Evolutionary conservation across 1,139 yeast species (phyloP).

Genomic region (Saccharomyces hybrid): DNA sequence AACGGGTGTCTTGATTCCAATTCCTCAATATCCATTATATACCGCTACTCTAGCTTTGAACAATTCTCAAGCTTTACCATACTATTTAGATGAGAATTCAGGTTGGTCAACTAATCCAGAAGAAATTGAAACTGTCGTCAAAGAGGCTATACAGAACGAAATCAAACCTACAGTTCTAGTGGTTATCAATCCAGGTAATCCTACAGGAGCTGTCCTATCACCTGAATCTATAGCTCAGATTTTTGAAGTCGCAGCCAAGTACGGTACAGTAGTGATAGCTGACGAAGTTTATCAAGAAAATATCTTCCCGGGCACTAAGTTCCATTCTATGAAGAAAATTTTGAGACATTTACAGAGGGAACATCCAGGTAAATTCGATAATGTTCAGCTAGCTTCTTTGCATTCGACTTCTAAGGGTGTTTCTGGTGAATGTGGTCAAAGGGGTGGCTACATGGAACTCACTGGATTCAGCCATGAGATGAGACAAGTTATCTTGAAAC

Average conservation of each 20-base stretch:
- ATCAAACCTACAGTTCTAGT: constrained; percentile 72
- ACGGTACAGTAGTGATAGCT: constrained; percentile 84
- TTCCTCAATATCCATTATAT: constrained; percentile 94
- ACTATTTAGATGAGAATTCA: constrained; percentile 68
- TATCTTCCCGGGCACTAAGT: constrained; percentile 53
- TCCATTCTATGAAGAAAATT: constrained; percentile 60
- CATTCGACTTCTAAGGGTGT: constrained; percentile 97
- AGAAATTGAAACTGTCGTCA: constrained; percentile 52
- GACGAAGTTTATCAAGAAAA: constrained; percentile 97
- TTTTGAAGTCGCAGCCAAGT: constrained; percentile 69
- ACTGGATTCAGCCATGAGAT: constrained; percentile 71
- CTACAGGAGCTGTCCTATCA: constrained; percentile 80
- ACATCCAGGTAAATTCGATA: constrained; percentile 48
- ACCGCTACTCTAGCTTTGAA: constrained; percentile 85
- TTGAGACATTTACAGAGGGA: constrained; percentile 51
- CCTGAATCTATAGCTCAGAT: constrained; percentile 61
- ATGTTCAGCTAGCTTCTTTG: constrained; percentile 83
- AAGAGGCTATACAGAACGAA: constrained; percentile 45
- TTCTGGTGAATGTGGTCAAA: constrained; percentile 97
- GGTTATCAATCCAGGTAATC: constrained; percentile 95
- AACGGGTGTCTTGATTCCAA: constrained; percentile 86
- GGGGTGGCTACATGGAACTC: constrained; percentile 97
- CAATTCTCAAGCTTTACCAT: constrained; percentile 78
- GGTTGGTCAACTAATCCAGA: constrained; percentile 78
- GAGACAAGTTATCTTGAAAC: constrained; percentile 61